Base-by-base conservation (phyloP, 768 basidiomycete species). In the Tricholoma terreum region DNA sequence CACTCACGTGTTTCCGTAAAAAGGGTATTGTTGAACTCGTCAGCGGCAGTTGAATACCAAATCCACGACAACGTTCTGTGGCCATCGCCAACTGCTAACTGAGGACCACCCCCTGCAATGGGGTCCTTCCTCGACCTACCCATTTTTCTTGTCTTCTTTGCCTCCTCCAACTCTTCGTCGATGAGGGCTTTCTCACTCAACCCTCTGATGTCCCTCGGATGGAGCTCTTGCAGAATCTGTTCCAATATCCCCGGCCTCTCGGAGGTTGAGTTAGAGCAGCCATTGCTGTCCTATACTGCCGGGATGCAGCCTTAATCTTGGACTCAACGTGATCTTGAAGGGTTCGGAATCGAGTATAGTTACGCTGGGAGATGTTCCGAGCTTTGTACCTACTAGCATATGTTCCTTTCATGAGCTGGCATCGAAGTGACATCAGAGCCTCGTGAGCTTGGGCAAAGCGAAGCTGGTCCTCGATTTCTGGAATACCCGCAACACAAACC, bases 11-110 rank as follows among this genome's bases (percentile, higher is more conserved):
- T 6, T 14, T n/a, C n/a, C 21, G n/a, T 11, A 57, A 38, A 3
- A 21, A 15, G 22, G 15, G 10, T 9, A 12, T 36, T 14, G 35
- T 36, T 7, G 7, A 36, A 6, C 12, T 58, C 52, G 10, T 40
- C 36, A 9, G 40, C 43, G 6, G 22, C 42, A 9, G 45, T 51
- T 19, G 56, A 27, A 58, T 1, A 63, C 51, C n/a, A 70, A 58
- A 59, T 59, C 58, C 58, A 59, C 11, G 56, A 56, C 19, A 59
- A 38, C 19, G 38, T 50, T 17, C 58, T n/a, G 22, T 24, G 14
- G 15, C 58, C 58, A 30, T 59, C 58, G 21, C 55, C 21, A 3
- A 50, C 48, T 2, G 48, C 48, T n/a, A 50, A 33, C 3, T 17
- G 6, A 17, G 45, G 30, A 33, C 43, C 30, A 8, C 14, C 35